phyloP scores from a whole-genome alignment of 176 grass and related monocot species.

The Carex scoparia region DNA sequence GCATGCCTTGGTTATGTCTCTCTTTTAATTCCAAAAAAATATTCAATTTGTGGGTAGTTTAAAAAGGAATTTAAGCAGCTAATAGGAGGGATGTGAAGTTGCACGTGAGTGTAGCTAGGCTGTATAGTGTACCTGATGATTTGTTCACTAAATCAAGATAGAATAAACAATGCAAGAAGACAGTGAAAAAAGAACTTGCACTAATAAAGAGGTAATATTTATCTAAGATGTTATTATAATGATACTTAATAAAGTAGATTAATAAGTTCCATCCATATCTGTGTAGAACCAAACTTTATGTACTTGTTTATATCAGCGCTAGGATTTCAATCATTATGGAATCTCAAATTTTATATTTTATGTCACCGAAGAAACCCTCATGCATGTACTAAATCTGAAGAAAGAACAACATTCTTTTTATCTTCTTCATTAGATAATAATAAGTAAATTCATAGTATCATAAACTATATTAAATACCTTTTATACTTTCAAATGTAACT shows the following conservation, averaged over 20 bases:
- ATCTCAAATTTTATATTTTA: slow-evolving; percentile 5
- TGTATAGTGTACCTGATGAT: slow-evolving; percentile 9
- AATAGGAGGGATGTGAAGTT: neutral
- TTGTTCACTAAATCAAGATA: slow-evolving; percentile 27
- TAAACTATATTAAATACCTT: neutral
- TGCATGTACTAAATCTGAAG: too few species aligned
- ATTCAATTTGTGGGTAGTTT: slow-evolving; percentile 25
- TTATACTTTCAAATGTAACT: neutral
- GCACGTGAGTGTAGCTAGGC: slow-evolving; percentile 2
- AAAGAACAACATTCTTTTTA: neutral
- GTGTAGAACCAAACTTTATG: slow-evolving; percentile 2
- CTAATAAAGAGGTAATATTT: slow-evolving; percentile 9
- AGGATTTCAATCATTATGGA: slow-evolving; percentile 12
- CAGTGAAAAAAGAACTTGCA: slow-evolving; percentile 20
- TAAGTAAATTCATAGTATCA: neutral
- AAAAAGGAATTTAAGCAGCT: neutral
- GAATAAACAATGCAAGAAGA: slow-evolving; percentile 18
- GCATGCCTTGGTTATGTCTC: slow-evolving; percentile 47
- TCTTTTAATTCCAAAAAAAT: slow-evolving; percentile 31
- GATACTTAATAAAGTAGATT: slow-evolving; percentile 4
- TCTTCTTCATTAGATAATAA: neutral
- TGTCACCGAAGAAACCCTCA: neutral
- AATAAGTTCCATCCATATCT: slow-evolving; percentile 14
- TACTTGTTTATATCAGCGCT: slow-evolving; percentile 9
- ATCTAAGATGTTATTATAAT: slow-evolving; percentile 11